Percentiles rank a stretch among this genome's conserved stretches.
These are phyloP conservation scores for Selaginella tamariscina DNA, from an alignment of 75 land plant genomes.

Conservation along the genomic window DNA sequence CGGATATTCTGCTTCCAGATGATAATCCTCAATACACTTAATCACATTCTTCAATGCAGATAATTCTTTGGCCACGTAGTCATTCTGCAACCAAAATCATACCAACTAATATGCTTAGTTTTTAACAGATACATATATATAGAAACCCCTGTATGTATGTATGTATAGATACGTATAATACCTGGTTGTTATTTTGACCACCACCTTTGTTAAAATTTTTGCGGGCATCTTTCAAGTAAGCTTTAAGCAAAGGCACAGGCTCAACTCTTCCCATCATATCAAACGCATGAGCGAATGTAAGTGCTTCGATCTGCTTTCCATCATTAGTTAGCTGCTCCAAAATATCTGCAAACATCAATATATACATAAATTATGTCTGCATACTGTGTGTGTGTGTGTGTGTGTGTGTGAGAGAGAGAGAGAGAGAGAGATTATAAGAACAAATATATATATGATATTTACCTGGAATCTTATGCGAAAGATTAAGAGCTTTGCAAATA, in stretches of 20 bases:
- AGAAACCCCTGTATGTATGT: no score
- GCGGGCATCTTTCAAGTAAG: conserved; percentile 58
- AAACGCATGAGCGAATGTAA: conserved; percentile 40
- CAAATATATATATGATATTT: neutral
- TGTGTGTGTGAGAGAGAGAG: no score
- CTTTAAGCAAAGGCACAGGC: conserved; percentile 55
- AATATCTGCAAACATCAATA: conserved; percentile 26
- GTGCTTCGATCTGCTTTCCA: conserved; percentile 36
- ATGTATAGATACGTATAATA: no score
- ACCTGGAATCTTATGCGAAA: conserved; percentile 10
- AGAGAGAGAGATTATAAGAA: no score
- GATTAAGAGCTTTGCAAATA: conserved; percentile 2
- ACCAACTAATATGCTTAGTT: neutral
- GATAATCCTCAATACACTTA: neutral
- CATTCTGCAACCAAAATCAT: neutral
- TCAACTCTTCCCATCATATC: conserved; percentile 45
- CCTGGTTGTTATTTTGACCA: no score
- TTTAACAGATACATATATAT: neutral
- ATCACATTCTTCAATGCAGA: neutral
- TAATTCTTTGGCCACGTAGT: neutral
- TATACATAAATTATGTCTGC: no score
- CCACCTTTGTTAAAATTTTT: conserved; percentile 16
- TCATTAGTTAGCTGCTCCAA: conserved; percentile 29
- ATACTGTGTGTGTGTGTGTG: no score
- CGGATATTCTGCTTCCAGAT: neutral